Evolutionary conservation across 1,284 basidiomycete species (phyloP), one percentile per base, ranked within the genome.

Genomic region (Chalciporus piperatoides): DNA sequence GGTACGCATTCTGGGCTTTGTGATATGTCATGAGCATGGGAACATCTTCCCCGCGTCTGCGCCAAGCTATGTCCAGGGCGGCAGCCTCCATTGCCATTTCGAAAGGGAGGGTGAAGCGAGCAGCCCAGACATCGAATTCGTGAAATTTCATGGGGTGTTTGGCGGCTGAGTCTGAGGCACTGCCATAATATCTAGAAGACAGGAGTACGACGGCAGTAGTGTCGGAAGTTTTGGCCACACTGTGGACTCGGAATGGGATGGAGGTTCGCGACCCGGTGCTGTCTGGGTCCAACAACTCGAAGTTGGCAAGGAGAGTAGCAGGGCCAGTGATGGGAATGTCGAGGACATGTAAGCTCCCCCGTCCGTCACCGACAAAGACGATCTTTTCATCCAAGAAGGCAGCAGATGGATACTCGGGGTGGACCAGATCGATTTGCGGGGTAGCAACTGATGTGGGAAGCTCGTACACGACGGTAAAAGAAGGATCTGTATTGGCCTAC

Each of bases 361-460:
- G 71, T 7, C 93, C 93, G 56, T 92, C 86, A 3, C 87, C 78
- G 37, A 89, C 75, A 30, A 86, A 73, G 59, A 83, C 78, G 4
- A 72, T 68, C 0, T 69, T 68, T 0, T 74, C 57, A 24, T 76
- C 71, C 21, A 90, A 62, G 46, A 86, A 81, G 1, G 76, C 71
- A 4, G 78, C 80, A 1, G 87, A 88, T 0, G 93, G 89, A 65
- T 93, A 96, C 68, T 95, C 92, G 48, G 63, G 70, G 58, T 77
- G 80, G 19, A 65, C 63, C 3, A 65, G 53, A 42, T 73, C 68
- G 23, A 62, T 57, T 36, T 62, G 61, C 3, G 69, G 61, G 4
- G 75, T 65, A 36, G 71, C 66, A 36, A 84, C 66, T 8, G 77
- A 68, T 33, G 62, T 68, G 0, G 87, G 83, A 10, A 92, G 74